These are phyloP conservation scores for Candida tetrigidarum DNA, from an alignment of 1,139 yeast genomes.

Conservation along the genomic window DNA sequence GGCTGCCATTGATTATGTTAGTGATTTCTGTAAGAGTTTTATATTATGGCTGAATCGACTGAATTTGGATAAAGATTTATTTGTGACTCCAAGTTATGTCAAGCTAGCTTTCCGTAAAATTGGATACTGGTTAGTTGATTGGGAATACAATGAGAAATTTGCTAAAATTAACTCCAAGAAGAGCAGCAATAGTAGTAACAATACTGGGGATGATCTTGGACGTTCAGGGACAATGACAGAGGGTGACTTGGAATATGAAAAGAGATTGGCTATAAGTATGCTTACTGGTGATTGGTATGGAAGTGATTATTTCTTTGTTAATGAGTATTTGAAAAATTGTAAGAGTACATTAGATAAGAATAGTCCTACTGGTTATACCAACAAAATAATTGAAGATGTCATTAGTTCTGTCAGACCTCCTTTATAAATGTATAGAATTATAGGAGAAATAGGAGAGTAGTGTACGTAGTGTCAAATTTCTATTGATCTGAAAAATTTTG, in stretches of 20 bases:
- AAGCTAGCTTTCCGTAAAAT: conserved; percentile 47
- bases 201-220: no score
- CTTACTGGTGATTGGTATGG: conserved; percentile 55
- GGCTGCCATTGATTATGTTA: conserved; percentile 32
- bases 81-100: conserved; percentile 43
- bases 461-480: conserved; percentile 5
- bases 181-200: no score
- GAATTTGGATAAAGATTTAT: conserved; percentile 19
- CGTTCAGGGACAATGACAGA: conserved; percentile 16
- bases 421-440: conserved; percentile 22
- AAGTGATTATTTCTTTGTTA: conserved; percentile 43
- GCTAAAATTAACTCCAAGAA: conserved; percentile 4
- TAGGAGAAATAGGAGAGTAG: neutral
- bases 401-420: conserved; percentile 44
- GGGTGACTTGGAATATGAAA: conserved; percentile 17
- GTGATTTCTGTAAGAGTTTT: conserved; percentile 31
- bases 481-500: neutral
- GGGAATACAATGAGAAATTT: conserved; percentile 36
- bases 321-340: conserved; percentile 30
- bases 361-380: conserved; percentile 40
- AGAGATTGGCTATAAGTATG: conserved; percentile 34
- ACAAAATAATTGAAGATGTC: conserved; percentile 43
- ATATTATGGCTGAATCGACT: conserved; percentile 29
- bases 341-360: conserved; percentile 23
- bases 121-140: conserved; percentile 52